Evolutionary conservation across 495 filamentous ascomycete genomes (phyloP).

Genomic region (Sporormia fimetaria): DNA sequence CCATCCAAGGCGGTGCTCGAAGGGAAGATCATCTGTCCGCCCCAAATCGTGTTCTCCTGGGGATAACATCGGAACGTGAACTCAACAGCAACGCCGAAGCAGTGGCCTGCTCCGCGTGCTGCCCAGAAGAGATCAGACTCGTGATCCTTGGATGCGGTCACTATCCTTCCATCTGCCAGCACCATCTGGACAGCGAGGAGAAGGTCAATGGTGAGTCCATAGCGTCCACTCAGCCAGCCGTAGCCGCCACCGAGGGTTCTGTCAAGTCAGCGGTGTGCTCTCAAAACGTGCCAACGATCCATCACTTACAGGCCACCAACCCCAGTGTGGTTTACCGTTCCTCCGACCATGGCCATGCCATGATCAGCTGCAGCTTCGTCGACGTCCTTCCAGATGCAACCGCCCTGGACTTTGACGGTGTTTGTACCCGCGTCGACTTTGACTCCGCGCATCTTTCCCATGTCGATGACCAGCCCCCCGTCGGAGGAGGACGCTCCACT

Average conservation of each 20-base stretch:
- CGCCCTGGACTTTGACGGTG: conserved; percentile 43
- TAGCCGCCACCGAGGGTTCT: conserved; percentile 50
- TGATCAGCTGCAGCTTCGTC: conserved; percentile 40
- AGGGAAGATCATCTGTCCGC: conserved; percentile 40
- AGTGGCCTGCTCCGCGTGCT: conserved; percentile 30
- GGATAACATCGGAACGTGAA: conserved; percentile 40
- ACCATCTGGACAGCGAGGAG: conserved; percentile 41
- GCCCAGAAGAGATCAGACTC: conserved; percentile 34
- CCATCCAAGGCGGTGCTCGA: conserved; percentile 32
- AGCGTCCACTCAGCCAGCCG: conserved; percentile 40
- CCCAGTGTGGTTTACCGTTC: conserved; percentile 43
- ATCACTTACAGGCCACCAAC: conserved; percentile 48
- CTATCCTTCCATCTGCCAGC: conserved; percentile 39
- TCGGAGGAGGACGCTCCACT: conserved; percentile 39
- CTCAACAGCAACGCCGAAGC: conserved; percentile 33
- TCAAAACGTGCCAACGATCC: no score
- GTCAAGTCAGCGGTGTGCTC: no score
- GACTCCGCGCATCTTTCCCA: conserved; percentile 42
- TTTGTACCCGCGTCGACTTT: conserved; percentile 35
- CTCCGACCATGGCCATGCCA: conserved; percentile 46
- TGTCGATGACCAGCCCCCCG: conserved; percentile 46
- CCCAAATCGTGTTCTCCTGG: conserved; percentile 37
- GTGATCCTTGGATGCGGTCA: conserved; percentile 31
- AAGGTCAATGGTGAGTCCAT: conserved; percentile 45
- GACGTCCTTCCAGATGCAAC: conserved; percentile 46